Evolutionary conservation across 2,329 filamentous ascomycete species (phyloP).

Genomic region (Cephalotrichum gorgonifer): DNA sequence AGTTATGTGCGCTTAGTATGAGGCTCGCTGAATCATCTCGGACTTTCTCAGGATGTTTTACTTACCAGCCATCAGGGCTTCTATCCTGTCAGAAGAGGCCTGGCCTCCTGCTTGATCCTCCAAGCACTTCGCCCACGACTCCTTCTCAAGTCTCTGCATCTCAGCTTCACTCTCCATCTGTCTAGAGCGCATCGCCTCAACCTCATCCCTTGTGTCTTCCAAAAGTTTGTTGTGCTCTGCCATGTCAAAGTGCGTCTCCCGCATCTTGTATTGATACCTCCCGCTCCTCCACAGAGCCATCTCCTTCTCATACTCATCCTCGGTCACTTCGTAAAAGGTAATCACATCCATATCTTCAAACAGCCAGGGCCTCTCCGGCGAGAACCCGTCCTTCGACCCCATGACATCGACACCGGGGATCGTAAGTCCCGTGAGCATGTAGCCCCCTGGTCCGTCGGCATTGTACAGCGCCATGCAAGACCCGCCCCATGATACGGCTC

Average conservation of each 20-base stretch:
- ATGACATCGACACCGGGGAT: conserved; percentile 21
- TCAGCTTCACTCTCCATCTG: neutral
- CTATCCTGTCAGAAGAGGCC: neutral
- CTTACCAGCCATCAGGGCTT: neutral
- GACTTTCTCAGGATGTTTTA: too few species aligned
- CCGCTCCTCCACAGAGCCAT: conserved; percentile 15
- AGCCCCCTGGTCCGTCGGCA: conserved; percentile 19
- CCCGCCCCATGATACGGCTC: conserved; percentile 21
- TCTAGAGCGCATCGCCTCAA: conserved; percentile 6
- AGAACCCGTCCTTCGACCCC: conserved; percentile 3
- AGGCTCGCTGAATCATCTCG: too few species aligned
- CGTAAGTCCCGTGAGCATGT: conserved; percentile 19
- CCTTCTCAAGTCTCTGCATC: conserved; percentile 12
- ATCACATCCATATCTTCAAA: conserved; percentile 22
- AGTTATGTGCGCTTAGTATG: too few species aligned
- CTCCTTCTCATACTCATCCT: conserved; percentile 17
- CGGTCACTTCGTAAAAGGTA: conserved; percentile 18
- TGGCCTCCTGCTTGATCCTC: conserved; percentile 8
- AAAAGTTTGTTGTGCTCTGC: conserved; percentile 14
- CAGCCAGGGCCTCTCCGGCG: conserved; percentile 20
- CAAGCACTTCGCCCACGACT: conserved; percentile 19
- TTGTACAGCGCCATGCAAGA: conserved; percentile 20
- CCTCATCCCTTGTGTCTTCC: conserved; percentile 8
- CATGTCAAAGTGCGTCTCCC: conserved; percentile 17
- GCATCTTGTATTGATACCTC: conserved; percentile 16